These are phyloP conservation scores for Grigorovia humatica DNA, from an alignment of 805 yeast genomes.

Conservation along the genomic window DNA sequence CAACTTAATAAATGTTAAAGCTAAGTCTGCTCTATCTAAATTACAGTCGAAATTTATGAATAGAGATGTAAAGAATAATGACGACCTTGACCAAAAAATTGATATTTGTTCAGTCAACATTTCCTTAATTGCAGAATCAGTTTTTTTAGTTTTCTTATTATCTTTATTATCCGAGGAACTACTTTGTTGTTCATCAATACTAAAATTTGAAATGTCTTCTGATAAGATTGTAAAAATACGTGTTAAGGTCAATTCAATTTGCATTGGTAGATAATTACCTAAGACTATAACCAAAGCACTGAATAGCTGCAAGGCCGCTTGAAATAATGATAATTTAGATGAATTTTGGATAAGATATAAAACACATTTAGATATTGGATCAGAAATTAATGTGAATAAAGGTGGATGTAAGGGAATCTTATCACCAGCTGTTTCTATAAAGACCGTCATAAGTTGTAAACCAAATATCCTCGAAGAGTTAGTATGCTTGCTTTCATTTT, in stretches of 20 bases:
- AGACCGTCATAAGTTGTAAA: slow-evolving; percentile 59
- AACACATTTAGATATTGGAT: slow-evolving; percentile 76
- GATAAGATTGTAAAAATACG: slow-evolving; percentile 50
- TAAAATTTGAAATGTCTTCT: slow-evolving; percentile 7
- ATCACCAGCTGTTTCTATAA: slow-evolving; percentile 73
- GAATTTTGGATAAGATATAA: slow-evolving; percentile 63
- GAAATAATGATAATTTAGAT: slow-evolving; percentile 64
- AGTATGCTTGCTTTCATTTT: slow-evolving; percentile 73
- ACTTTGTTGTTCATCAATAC: neutral
- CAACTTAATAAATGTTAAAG: slow-evolving; percentile 55
- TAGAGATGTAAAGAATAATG: slow-evolving; percentile 62
- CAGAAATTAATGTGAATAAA: slow-evolving; percentile 58
- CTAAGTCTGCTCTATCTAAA: slow-evolving; percentile 71
- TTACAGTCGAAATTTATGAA: slow-evolving; percentile 87
- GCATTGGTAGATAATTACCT: slow-evolving; percentile 59
- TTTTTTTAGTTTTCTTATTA: neutral
- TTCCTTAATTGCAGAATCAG: slow-evolving; percentile 47
- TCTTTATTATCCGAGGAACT: neutral
- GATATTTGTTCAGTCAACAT: slow-evolving; percentile 76
- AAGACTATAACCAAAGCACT: slow-evolving; percentile 60
- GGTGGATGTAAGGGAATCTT: slow-evolving; percentile 50
- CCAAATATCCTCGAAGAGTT: slow-evolving; percentile 83
- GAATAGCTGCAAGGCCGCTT: slow-evolving; percentile 65
- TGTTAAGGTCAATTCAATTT: slow-evolving; percentile 62
- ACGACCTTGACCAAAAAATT: slow-evolving; percentile 70